phyloP scores from a whole-genome alignment of 495 filamentous ascomycete species.

The Aspergillus sclerotiicarbonarius region DNA sequence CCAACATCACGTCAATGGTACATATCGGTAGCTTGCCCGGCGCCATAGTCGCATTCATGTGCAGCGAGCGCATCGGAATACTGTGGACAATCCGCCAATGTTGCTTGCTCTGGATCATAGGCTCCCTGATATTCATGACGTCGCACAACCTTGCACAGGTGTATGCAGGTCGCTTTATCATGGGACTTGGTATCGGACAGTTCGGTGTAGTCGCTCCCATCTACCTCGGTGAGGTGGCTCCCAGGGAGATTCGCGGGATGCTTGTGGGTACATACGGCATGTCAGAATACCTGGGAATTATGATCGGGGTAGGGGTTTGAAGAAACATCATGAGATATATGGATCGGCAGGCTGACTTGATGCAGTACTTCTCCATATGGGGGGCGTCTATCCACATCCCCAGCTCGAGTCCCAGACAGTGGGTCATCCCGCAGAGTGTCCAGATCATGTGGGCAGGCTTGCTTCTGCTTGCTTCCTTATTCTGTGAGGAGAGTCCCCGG shows the following conservation, averaged over 20 bases:
- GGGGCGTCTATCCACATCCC: slow-evolving; percentile 54
- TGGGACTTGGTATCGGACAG: slow-evolving; percentile 59
- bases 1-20: slow-evolving; percentile 63
- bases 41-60: slow-evolving; percentile 55
- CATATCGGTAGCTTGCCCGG: slow-evolving; percentile 59
- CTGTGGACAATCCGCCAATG: slow-evolving; percentile 60
- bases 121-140: slow-evolving; percentile 57
- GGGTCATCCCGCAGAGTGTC: slow-evolving; percentile 55
- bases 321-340: background rate
- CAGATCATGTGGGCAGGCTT: slow-evolving; percentile 60
- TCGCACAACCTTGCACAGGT: slow-evolving; percentile 52
- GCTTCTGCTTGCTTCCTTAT: slow-evolving; percentile 50
- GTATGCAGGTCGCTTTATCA: slow-evolving; percentile 59
- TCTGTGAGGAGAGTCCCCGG: slow-evolving; percentile 57
- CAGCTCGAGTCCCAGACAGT: slow-evolving; percentile 42
- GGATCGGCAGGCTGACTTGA: background rate
- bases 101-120: slow-evolving; percentile 56
- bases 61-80: slow-evolving; percentile 58
- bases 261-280: slow-evolving; percentile 57
- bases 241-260: slow-evolving; percentile 53
- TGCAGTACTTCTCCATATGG: slow-evolving; percentile 38
- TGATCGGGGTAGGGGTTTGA: slow-evolving; percentile 35
- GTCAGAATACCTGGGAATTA: slow-evolving; percentile 61
- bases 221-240: slow-evolving; percentile 61
- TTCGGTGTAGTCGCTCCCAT: slow-evolving; percentile 56